A percentile compares a stretch with the other conserved stretches of the same genome.
Conservation (phyloP, 208 protist species). For the Trypanosoma avium region DNA sequence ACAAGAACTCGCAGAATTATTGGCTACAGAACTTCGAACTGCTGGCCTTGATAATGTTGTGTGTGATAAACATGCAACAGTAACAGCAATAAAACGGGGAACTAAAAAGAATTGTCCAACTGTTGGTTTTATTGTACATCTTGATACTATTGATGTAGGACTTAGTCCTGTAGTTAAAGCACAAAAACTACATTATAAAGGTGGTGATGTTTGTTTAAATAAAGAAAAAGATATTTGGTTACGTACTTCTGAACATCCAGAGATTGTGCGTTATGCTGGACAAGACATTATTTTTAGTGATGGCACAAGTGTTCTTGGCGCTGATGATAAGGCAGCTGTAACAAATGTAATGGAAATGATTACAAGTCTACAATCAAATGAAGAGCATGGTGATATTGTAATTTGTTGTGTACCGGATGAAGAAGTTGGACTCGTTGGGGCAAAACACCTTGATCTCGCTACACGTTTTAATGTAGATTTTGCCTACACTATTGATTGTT, state of each 20-base stretch:
- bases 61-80: conserved; percentile 71
- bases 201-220: conserved; percentile 80
- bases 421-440: conserved; percentile 80
- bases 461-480: conserved; percentile 81
- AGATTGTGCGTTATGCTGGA: conserved; percentile 64
- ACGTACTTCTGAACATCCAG: conserved; percentile 61
- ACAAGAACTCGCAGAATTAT: conserved; percentile 78
- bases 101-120: conserved; percentile 50
- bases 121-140: conserved; percentile 84
- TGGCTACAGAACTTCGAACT: conserved; percentile 62
- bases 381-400: conserved; percentile 70
- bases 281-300: conserved; percentile 88
- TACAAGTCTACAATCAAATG: conserved; percentile 38
- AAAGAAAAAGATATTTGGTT: conserved; percentile 68
- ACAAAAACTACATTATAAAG: conserved; percentile 65
- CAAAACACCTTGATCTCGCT: conserved; percentile 76
- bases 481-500: conserved; percentile 87
- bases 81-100: conserved; percentile 77
- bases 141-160: conserved; percentile 83
- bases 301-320: conserved; percentile 85
- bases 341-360: conserved; percentile 83
- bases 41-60: conserved; percentile 42
- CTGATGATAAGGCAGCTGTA: conserved; percentile 86
- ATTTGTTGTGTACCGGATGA: conserved; percentile 87
- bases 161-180: conserved; percentile 70